Base-by-base conservation (phyloP, 2,329 filamentous ascomycete genomes). In the Aschersonia sp. region DNA sequence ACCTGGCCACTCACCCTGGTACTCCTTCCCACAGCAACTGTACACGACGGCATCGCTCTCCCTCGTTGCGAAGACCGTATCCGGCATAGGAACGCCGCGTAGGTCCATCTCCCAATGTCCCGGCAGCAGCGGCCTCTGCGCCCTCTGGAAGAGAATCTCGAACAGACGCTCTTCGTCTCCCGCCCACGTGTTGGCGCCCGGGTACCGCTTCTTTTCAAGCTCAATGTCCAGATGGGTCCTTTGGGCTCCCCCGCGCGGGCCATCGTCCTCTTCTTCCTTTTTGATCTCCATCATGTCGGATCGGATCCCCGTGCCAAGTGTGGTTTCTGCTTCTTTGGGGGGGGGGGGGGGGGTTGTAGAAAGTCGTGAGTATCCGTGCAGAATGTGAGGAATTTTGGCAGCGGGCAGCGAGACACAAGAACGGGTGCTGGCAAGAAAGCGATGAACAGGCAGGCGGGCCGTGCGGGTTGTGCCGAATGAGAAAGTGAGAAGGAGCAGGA, bases 151-250 rank as follows among this genome's bases (percentile, higher is more conserved):
- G 2, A 71, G 52, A 40, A 67, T 61, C 53, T 68, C 64, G 47
- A 70, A 71, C 32, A 71, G 59, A 2, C 54, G 57, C 31, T 68
- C 65, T 53, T 77, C 75, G n/a, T 69, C 69, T 7, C 65, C 59
- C 31, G 76, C 65, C 73, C 75, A 78, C 48, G 67, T 61, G 44
- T 66, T 67, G 41, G 72, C 65, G 30, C 65, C 65, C 0, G 66
- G 65, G 47, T 67, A 70, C 1, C 59, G 54, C 31, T 54, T 48
- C 57, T 67, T 72, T 54, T 74, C 68, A 42, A 59, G 55, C 52
- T 71, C 65, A 58, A 76, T 68, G 49, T 71, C 63, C 7, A 46
- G 47, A 42, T 5, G 40, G 5, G 9, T 2, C 5, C 5, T 38
- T 43, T 9, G 47, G 28, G 9, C 47, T 43, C 5, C 44, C 20